These are phyloP conservation scores for Quercus phellos DNA, from an alignment of 331 rosid species.

Conservation along the genomic window DNA sequence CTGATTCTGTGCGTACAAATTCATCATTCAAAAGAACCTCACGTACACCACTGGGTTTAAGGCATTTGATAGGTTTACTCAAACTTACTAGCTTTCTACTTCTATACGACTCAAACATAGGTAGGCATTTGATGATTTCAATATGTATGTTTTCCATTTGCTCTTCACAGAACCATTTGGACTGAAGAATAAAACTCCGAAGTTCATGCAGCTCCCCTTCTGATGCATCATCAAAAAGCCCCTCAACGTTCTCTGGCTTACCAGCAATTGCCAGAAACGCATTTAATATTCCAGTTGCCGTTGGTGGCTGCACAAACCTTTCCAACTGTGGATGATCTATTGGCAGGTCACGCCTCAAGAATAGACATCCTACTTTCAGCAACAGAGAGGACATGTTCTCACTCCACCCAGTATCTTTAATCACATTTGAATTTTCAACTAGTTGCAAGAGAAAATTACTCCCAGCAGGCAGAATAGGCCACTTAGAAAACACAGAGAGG, in stretches of 20 bases:
- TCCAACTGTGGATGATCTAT: slow-evolving; percentile 84
- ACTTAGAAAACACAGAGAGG: slow-evolving; percentile 71
- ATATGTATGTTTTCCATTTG: slow-evolving; percentile 57
- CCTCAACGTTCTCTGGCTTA: slow-evolving; percentile 54
- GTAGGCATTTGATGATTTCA: slow-evolving; percentile 67
- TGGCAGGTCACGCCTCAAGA: slow-evolving; percentile 67
- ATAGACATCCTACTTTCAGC: slow-evolving; percentile 77
- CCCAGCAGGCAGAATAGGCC: slow-evolving; percentile 94
- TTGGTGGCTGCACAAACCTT: slow-evolving; percentile 70
- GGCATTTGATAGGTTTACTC: slow-evolving; percentile 79
- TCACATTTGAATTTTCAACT: slow-evolving; percentile 64
- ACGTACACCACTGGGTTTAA: slow-evolving; percentile 64
- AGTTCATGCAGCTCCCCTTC: slow-evolving; percentile 96
- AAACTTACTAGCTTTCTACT: slow-evolving; percentile 74
- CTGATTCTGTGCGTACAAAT: slow-evolving; percentile 80
- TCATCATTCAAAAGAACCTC: slow-evolving; percentile 80
- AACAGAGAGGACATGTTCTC: slow-evolving; percentile 88
- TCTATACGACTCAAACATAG: slow-evolving; percentile 79
- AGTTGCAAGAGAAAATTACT: slow-evolving; percentile 61
- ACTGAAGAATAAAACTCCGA: slow-evolving; percentile 90
- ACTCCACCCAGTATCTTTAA: slow-evolving; percentile 93
- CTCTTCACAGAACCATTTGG: slow-evolving; percentile 86
- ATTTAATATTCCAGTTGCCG: slow-evolving; percentile 68
- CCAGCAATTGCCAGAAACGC: slow-evolving; percentile 81
- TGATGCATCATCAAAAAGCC: slow-evolving; percentile 63